These are phyloP conservation scores for Clonostachys rosea DNA, from an alignment of 2,329 filamentous ascomycete species.

Conservation along the genomic window DNA sequence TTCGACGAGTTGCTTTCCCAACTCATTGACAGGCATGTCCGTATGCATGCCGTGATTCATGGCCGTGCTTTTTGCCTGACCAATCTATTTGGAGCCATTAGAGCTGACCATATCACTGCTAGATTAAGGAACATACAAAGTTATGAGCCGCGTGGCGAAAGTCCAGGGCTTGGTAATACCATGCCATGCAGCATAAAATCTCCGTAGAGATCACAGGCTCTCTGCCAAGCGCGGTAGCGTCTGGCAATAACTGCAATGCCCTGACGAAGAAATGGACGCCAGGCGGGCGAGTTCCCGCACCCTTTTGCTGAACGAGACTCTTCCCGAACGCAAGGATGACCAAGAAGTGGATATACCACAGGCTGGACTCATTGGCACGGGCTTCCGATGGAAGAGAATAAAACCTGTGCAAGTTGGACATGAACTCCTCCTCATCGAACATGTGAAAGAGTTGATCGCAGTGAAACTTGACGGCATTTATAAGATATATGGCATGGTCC, in stretches of 20 bases:
- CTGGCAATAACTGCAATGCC: not conserved
- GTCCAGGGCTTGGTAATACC: constrained; percentile 48
- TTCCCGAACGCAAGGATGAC: not conserved
- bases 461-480: constrained; percentile 53
- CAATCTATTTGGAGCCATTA: constrained; percentile 25
- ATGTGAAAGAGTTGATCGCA: constrained; percentile 48
- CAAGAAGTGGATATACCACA: not conserved
- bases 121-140: constrained; percentile 22
- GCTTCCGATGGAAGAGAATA: constrained; percentile 6
- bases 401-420: constrained; percentile 22
- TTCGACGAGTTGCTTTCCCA: constrained; percentile 33
- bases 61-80: constrained; percentile 45
- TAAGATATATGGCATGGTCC: constrained; percentile 46
- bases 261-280: not conserved
- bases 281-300: not conserved
- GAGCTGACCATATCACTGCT: not conserved
- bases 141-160: constrained; percentile 38
- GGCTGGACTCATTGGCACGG: not conserved
- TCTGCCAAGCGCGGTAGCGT: constrained; percentile 28
- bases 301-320: not conserved
- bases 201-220: constrained; percentile 40
- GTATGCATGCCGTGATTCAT: constrained; percentile 46
- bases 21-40: constrained; percentile 35
- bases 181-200: constrained; percentile 43
- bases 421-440: constrained; percentile 48